Evolutionary conservation across 208 protist genomes (phyloP), one percentile per base, ranked within the genome.

Genomic region (Leptomonas seymouri): DNA sequence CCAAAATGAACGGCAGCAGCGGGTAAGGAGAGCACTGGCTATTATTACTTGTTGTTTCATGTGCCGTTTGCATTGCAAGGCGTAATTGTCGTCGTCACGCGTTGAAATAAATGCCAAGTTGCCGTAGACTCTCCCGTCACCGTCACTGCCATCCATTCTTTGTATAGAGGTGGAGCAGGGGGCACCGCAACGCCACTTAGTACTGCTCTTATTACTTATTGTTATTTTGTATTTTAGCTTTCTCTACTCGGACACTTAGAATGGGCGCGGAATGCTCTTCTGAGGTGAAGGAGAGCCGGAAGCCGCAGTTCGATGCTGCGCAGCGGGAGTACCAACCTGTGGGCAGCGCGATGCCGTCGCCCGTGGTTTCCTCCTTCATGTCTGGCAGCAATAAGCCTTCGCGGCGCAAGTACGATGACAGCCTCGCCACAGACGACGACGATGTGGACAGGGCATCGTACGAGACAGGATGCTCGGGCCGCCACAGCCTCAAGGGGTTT

Each of bases 211-310:
- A 21, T 48, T 16, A n/a, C 3, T 48, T n/a, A 15, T 48, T n/a
- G 3, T 48, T 48, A 30, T 53, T 53, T 12, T 53, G 3, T 12
- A 3, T 53, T 2, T 39, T 28, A 30, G 48, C 21, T 53, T 53
- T 53, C 28, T 27, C 49, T 18, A 27, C 34, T 53, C n/a, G 9
- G 21, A 30, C 7, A 12, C 3, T 30, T 8, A 59, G 2, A 21
- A 82, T 81, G 80, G 80, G 80, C 56, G 75, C 69, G 3, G 30
- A 75, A 36, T 79, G 75, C 61, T 77, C 70, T 2, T 65, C 57
- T 14, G 62, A 71, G n/a, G 59, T 65, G 57, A 72, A 65, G 62
- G 57, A 48, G 67, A 41, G 31, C 18, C 60, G 42, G 16, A 31
- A 50, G 53, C 53, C 44, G 21, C 62, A 62, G 39, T 16, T 27